A percentile compares a stretch with the other conserved stretches of the same genome.
phyloP scores from a whole-genome alignment of 441 rosid genomes.

The Hura crepitans region DNA sequence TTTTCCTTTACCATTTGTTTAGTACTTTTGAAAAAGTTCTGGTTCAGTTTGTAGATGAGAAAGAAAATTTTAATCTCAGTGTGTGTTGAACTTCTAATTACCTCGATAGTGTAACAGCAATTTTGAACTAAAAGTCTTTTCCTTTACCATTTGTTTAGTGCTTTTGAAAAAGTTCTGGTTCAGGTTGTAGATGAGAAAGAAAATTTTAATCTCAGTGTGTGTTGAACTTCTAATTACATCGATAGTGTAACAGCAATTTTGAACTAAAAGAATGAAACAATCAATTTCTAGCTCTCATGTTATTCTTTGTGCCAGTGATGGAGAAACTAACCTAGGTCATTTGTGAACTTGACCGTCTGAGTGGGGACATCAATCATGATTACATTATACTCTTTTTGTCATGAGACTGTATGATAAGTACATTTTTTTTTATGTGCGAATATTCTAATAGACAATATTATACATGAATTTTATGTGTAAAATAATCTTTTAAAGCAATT shows the following conservation, averaged over 20 bases:
- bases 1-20: not conserved
- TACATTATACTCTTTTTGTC: not conserved
- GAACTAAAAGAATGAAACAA: constrained; percentile 1
- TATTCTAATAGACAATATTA: constrained; percentile 3
- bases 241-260: not conserved
- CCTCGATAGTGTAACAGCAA: not conserved
- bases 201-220: not conserved
- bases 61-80: not conserved
- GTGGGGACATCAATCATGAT: too few relatives aligned
- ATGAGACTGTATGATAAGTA: not conserved
- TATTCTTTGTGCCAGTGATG: not conserved
- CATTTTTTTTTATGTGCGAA: not conserved
- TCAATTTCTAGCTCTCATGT: not conserved
- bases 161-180: not conserved
- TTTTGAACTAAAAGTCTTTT: too few relatives aligned
- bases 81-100: not conserved
- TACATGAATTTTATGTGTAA: not conserved
- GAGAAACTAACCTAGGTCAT: not conserved
- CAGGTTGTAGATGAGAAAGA: constrained; percentile 4
- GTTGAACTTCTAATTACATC: not conserved
- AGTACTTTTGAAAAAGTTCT: not conserved
- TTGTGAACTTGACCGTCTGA: too few relatives aligned
- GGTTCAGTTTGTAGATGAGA: constrained; percentile 1
- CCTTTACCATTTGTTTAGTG: not conserved
- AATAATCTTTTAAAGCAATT: not conserved